Base-by-base conservation (phyloP, 148 eudicot genomes). In the Selenicereus undatus region DNA sequence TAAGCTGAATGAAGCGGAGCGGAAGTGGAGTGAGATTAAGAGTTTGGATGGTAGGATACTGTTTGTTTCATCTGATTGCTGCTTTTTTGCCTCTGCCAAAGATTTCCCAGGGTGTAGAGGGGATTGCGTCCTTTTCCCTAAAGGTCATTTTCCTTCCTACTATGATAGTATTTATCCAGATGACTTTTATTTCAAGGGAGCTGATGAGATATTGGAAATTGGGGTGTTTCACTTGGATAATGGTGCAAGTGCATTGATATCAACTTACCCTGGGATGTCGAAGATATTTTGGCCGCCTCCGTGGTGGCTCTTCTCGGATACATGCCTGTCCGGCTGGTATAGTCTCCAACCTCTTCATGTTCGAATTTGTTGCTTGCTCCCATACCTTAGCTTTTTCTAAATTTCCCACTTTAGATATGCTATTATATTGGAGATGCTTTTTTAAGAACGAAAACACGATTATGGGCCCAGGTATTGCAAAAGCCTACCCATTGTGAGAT, bases 31-130 rank as follows among this genome's bases (percentile, higher is more conserved):
- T 32, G 79, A 76, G 50, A 69, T 60, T 30, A 76, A 76, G 50
- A 60, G 50, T 36, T 76, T 76, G 79, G 70, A 76, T 58, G 70
- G 79, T 56, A 56, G 79, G 50, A 36, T 76, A 20, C 17, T 76
- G 70, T 30, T 58, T 76, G 79, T 58, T 48, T 13, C 30, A 8
- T 56, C 69, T 76, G 79, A 76, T 58, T 56, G 50, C 29, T 76
- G 79, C 54, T 76, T 76, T 36, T 76, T 76, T 58, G 50, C 29
- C 8, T 32, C 68, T 24, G 18, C 69, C 32, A 48, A 60, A 60
- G 79, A 76, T 56, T 35, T 76, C 32, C 79, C 70, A 5, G 79
- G 79, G 17, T 56, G 58, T 36, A 6, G 21, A 76, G 70, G 79
- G 66, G 9, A 76, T 35, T 76, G 69, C 29, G 58, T 76, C 50